Base-by-base conservation (phyloP, 192 early-diverging fungal genomes). In the Bifiguratus adelaidae region DNA sequence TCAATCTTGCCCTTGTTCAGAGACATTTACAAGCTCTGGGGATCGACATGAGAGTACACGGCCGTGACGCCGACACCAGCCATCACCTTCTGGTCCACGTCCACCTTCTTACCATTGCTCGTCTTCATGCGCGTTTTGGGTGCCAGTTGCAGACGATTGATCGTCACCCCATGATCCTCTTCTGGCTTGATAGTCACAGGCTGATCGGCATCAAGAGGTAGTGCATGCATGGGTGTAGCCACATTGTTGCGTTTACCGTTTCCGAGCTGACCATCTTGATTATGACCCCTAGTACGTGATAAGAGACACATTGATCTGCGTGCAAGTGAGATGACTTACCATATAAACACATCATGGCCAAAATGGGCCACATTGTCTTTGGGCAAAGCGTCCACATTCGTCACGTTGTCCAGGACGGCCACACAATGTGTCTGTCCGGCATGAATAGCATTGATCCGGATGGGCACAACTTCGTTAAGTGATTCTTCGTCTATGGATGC, bases 291-390 rank as follows among this genome's bases (percentile, higher is more conserved):
- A 32, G 24, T 24, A 22, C 15, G 27, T 25, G 4, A 12, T 8
- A 40, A 28, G 41, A 12, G 16, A 9, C 8, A 16, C 7, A 16
- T 11, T 7, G 41, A 41, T 15, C 11, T 11, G 16, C 7, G 7
- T 7, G 13, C 13, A 41, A 9, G 13, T 41, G 8, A 33, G 32
- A 33, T 33, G 16, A 38, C 25, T 47, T 52, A 60, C 58, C 62
- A 68, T n/a, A 52, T 37, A 37, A 61, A 34, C 1, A 61, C 60
- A 44, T 68, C 65, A n/a, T 60, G 55, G 0, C 65, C 65, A 42
- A 29, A 50, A 19, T 68, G 59, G 2, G 44, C 52, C 15, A 53
- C 37, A 6, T 25, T 44, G 0, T 41, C 30, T 7, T 38, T 34
- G 12, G 36, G 21, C 0, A 29, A n/a, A 2, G 26, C 28, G 26